Percentiles rank a stretch among this genome's conserved stretches.
phyloP scores from a whole-genome alignment of 345 rosid species.

The Arabis hirsuta region DNA sequence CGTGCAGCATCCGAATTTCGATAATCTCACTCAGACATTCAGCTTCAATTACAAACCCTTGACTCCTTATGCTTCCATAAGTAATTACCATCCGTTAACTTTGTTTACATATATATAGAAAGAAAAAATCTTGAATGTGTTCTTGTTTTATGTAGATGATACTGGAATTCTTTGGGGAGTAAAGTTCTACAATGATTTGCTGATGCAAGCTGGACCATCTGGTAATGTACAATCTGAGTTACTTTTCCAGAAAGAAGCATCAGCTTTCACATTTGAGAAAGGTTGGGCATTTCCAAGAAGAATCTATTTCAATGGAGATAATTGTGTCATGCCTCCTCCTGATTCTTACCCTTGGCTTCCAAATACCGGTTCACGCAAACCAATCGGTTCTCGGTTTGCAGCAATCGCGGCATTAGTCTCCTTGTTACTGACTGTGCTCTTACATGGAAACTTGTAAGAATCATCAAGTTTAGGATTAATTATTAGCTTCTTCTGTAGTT shows the following conservation, averaged over 20 bases:
- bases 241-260: conserved; percentile 61
- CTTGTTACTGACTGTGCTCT: conserved; percentile 25
- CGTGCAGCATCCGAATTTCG: conserved; percentile 71
- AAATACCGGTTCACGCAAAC: conserved; percentile 35
- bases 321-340: conserved; percentile 50
- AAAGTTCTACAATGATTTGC: conserved; percentile 64
- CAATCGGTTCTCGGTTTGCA: conserved; percentile 10
- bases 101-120: background rate
- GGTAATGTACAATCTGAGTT: conserved; percentile 73
- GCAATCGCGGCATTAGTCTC: background rate
- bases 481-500: conserved; percentile 2
- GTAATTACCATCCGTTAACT: conserved; percentile 48
- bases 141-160: conserved; percentile 51
- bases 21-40: conserved; percentile 56
- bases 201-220: conserved; percentile 61
- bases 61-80: conserved; percentile 55
- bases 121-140: conserved; percentile 17
- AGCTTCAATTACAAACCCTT: conserved; percentile 65
- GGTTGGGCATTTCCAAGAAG: conserved; percentile 84
- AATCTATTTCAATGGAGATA: conserved; percentile 64
- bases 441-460: conserved; percentile 26
- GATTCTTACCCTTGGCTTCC: conserved; percentile 52
- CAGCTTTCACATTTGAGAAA: conserved; percentile 62
- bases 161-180: conserved; percentile 71
- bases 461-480: conserved; percentile 17